Conservation (phyloP, 495 filamentous ascomycete genomes). For the Pseudevernia furfuracea region DNA sequence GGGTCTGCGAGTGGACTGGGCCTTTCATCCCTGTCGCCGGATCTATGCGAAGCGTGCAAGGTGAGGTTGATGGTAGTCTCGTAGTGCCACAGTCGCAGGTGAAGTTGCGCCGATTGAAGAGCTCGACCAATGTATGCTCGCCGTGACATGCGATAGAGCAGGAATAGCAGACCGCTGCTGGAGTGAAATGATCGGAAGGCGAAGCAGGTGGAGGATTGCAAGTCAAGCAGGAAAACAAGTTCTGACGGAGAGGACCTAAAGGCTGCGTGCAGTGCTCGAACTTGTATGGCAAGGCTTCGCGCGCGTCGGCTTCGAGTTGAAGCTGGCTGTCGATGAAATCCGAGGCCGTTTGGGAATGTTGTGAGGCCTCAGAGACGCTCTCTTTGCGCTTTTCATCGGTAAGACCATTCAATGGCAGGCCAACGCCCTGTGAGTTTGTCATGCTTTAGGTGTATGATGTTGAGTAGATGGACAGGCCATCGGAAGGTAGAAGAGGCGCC, state of each 20-base stretch:
- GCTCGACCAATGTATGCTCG: slow-evolving; percentile 88
- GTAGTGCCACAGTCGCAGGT: slow-evolving; percentile 95
- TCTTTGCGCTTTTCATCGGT: neutral
- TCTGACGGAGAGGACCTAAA: slow-evolving; percentile 79
- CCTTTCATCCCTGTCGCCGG: slow-evolving; percentile 65
- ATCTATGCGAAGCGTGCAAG: slow-evolving; percentile 73
- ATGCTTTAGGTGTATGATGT: neutral
- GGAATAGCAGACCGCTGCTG: slow-evolving; percentile 88
- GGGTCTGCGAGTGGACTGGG: slow-evolving; percentile 62
- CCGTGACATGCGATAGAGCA: slow-evolving; percentile 96
- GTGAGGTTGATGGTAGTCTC: slow-evolving; percentile 57
- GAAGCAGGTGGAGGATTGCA: slow-evolving; percentile 73
- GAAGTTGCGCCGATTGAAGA: slow-evolving; percentile 92
- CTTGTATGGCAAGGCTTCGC: slow-evolving; percentile 88
- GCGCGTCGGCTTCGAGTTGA: slow-evolving; percentile 85
- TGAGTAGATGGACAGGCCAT: neutral
- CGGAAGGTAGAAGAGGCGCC: neutral
- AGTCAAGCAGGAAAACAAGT: slow-evolving; percentile 81
- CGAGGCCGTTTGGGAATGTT: slow-evolving; percentile 77
- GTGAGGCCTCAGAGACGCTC: slow-evolving; percentile 6
- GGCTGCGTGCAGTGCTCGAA: slow-evolving; percentile 88
- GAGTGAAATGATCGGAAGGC: slow-evolving; percentile 52
- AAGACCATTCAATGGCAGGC: neutral
- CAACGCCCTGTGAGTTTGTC: slow-evolving; percentile 7
- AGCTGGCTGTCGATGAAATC: slow-evolving; percentile 91